Evolutionary conservation across 371 early-diverging fungal species (phyloP).

Genomic region (Mortierella sp.): DNA sequence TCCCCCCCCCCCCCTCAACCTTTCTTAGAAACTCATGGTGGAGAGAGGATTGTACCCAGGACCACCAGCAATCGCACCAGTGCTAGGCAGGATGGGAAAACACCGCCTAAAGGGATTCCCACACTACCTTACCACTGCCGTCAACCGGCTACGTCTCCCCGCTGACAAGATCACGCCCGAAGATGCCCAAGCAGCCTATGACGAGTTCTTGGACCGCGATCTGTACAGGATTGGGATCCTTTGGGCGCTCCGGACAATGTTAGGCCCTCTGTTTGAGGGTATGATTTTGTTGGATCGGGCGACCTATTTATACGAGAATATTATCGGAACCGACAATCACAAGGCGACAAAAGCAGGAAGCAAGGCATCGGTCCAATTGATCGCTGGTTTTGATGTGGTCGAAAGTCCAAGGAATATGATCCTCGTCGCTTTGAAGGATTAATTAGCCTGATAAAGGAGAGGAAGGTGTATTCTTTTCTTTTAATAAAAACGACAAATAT

Average conservation of each 20-base stretch:
- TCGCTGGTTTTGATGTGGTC: slow-evolving; percentile 55
- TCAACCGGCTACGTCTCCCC: slow-evolving; percentile 63
- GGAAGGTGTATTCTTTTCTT: background rate
- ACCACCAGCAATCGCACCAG: slow-evolving; percentile 64
- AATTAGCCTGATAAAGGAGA: background rate
- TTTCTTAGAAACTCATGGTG: slow-evolving; percentile 65
- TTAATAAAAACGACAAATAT: background rate
- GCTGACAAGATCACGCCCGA: slow-evolving; percentile 61
- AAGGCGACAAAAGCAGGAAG: background rate
- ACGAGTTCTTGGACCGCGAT: slow-evolving; percentile 53
- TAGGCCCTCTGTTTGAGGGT: slow-evolving; percentile 84
- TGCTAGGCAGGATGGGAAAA: slow-evolving; percentile 72
- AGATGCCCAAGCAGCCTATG: slow-evolving; percentile 62
- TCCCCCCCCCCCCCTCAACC: background rate
- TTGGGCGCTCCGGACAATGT: slow-evolving; percentile 85
- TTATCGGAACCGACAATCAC: slow-evolving; percentile 16
- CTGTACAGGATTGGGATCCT: slow-evolving; percentile 78
- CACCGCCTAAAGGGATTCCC: slow-evolving; percentile 61
- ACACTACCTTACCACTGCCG: slow-evolving; percentile 49
- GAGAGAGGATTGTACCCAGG: slow-evolving; percentile 67
- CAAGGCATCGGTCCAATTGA: slow-evolving; percentile 39
- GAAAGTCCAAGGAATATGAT: slow-evolving; percentile 59
- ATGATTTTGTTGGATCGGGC: slow-evolving; percentile 85
- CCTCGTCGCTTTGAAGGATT: slow-evolving; percentile 50
- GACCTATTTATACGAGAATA: slow-evolving; percentile 70